Base-by-base conservation (phyloP, 2,329 filamentous ascomycete genomes). In the Elsinoe ampelina region DNA sequence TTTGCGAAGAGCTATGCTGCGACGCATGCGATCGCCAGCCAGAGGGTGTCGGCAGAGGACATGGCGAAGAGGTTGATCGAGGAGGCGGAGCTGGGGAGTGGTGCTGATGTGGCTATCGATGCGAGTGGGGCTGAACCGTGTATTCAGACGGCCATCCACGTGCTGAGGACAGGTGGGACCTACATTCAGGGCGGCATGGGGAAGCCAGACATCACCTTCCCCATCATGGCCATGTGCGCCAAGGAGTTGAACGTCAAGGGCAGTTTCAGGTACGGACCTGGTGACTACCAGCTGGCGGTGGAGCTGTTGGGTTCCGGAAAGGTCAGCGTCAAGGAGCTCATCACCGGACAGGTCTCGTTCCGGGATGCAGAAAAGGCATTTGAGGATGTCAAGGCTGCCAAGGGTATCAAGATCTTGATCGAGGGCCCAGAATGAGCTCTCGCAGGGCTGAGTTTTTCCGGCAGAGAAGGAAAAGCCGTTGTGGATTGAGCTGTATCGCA, bases 101-200 rank as follows among this genome's bases (percentile, higher is more conserved):
- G 88, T 13, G 86, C 85, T 1, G 88, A 93, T 71, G 82, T 82
- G 0, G 87, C 88, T 39, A 88, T 93, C 65, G 89, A 93, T 69
- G 88, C 87, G 11, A 86, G 81, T 30, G 88, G 88, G 34, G 89
- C 86, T 1, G 87, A 90, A 72, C 81, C 86, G 0, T 86, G 83
- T 8, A 89, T 92, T 65, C 87, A 91, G 73, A 79, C 86, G 0
- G 81, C 80, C 34, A 79, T 92, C 64, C 85, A 91, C 71, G 79
- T 79, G 17, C 13, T 90, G 22, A 80, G 84, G 61, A 77, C 77
- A 47, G 88, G 88, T 57, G 88, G 88, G 32, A 84, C 80, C 13
- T 92, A 89, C 63, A 70, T 93, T 3, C 88, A 93, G 74, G 88
- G 84, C 59, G 90, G 89, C 58, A 93, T 95, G 89, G 91, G 91